These are phyloP conservation scores for Sordariomycetes sp. DNA, from an alignment of 2,329 filamentous ascomycete genomes.

Conservation along the genomic window DNA sequence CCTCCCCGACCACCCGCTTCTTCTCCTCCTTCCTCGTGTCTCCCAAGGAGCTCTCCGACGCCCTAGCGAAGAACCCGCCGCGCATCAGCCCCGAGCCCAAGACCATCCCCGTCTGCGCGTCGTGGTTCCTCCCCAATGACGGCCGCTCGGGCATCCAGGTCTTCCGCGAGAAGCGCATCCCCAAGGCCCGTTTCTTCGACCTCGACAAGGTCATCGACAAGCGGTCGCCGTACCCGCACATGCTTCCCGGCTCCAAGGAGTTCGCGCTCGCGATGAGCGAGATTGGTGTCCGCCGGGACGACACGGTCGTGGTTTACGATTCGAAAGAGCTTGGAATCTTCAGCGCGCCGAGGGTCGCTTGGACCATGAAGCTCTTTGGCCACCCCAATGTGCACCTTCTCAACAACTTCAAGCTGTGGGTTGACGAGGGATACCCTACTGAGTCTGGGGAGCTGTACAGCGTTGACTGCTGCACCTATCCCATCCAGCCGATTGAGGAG, in stretches of 20 bases:
- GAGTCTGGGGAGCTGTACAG: slow-evolving; percentile 68
- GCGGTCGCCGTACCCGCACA: slow-evolving; percentile 85
- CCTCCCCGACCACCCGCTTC: not conserved
- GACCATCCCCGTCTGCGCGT: slow-evolving; percentile 80
- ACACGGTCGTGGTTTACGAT: slow-evolving; percentile 91
- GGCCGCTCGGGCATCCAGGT: slow-evolving; percentile 68
- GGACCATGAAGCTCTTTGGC: slow-evolving; percentile 86
- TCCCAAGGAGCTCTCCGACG: slow-evolving; percentile 69
- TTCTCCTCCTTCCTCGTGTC: slow-evolving; percentile 81
- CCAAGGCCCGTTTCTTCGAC: slow-evolving; percentile 89
- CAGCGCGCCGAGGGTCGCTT: slow-evolving; percentile 84
- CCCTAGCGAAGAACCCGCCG: slow-evolving; percentile 71
- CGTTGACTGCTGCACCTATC: slow-evolving; percentile 54
- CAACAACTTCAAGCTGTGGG: slow-evolving; percentile 95
- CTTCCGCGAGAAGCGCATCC: slow-evolving; percentile 76
- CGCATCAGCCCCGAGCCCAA: slow-evolving; percentile 73
- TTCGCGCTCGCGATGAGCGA: slow-evolving; percentile 85
- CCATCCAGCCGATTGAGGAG: slow-evolving; percentile 53
- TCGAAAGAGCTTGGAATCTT: slow-evolving; percentile 86
- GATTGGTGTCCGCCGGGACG: slow-evolving; percentile 76
- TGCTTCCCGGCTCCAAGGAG: slow-evolving; percentile 73
- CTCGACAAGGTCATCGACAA: slow-evolving; percentile 85
- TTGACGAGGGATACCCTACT: slow-evolving; percentile 69
- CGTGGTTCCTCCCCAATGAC: slow-evolving; percentile 96
- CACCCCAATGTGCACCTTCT: slow-evolving; percentile 81